Percentiles rank a stretch among this genome's conserved stretches.
These are phyloP conservation scores for Populus simonii DNA, from an alignment of 345 rosid species.

Conservation along the genomic window DNA sequence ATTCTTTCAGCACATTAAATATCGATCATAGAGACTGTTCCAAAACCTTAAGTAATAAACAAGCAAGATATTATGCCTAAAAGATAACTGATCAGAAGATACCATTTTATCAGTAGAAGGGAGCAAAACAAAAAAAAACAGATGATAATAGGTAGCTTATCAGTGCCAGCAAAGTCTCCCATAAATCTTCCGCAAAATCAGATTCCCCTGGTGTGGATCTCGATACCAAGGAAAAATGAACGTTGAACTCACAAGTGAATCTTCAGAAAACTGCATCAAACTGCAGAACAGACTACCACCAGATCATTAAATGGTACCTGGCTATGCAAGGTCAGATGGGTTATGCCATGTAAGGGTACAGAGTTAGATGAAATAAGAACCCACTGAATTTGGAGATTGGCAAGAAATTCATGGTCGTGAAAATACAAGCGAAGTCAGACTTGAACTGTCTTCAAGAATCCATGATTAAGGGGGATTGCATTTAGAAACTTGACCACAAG, in stretches of 20 bases:
- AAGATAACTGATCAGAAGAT: too few species aligned
- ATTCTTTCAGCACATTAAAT: too few species aligned
- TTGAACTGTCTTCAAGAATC: background rate
- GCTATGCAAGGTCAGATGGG: background rate
- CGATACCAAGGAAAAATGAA: background rate
- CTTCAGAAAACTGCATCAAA: background rate
- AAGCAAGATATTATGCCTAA: too few species aligned
- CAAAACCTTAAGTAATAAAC: too few species aligned
- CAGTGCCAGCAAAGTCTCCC: too few species aligned
- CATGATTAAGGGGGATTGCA: background rate
- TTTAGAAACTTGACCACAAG: background rate
- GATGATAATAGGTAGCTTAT: too few species aligned
- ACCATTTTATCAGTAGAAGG: too few species aligned
- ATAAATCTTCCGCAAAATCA: background rate
- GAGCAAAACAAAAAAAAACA: too few species aligned
- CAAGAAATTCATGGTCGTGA: background rate
- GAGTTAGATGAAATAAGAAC: background rate
- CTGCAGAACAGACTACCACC: background rate
- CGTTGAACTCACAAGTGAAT: background rate
- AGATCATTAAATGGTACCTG: background rate
- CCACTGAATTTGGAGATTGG: background rate
- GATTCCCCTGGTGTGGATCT: background rate
- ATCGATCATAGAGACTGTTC: too few species aligned
- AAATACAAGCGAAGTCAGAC: background rate
- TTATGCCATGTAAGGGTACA: background rate